Evolutionary conservation across 371 early-diverging fungal species (phyloP), one percentile per base, ranked within the genome.

Genomic region (Apophysomyces elegans): DNA sequence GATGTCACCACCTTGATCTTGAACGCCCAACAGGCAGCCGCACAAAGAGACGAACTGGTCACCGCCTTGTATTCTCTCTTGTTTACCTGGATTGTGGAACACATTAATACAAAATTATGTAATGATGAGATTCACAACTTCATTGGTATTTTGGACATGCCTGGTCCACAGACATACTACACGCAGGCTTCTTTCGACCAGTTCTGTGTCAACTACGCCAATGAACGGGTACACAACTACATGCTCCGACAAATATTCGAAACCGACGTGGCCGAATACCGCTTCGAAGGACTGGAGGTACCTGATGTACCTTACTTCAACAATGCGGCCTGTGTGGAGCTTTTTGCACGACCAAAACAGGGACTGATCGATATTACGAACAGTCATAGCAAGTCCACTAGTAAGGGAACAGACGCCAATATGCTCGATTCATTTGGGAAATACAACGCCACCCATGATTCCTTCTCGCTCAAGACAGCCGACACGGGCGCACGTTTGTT

Each of bases 21-120:
- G 35, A 88, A 95, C 70, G 74, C 87, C 9, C 84, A 84, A 16
- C 86, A 84, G 35, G 94, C 97, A 0, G 72, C 75, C 2, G 67
- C 70, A 13, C 96, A 96, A 71, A 86, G 96, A 12, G 95, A 96
- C 69, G 80, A 83, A 4, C 75, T 96, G 2, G 93, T 94, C 0
- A 76, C 79, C 36, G 81, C 88, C 2, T 83, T 97, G 8, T 96
- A 96, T 72, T 88, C 90, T 5, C 84, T 95, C 7, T 71, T 97
- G 16, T 93, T 95, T 71, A 82, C 89, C 13, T 97, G 96, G 93
- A 67, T 98, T 11, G 88, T 96, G 11, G 98, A 96, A 69, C 87
- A 90, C 61, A 87, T 95, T 71, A 97, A 97, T 76, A 74, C 79
- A n/a, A 89, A 90, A 39, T 79, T 96, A n/a, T 87, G 89, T 70